Evolutionary conservation across 2,329 filamentous ascomycete species (phyloP), one percentile per base, ranked within the genome.

Genomic region (Chrysosporium queenslandicum): DNA sequence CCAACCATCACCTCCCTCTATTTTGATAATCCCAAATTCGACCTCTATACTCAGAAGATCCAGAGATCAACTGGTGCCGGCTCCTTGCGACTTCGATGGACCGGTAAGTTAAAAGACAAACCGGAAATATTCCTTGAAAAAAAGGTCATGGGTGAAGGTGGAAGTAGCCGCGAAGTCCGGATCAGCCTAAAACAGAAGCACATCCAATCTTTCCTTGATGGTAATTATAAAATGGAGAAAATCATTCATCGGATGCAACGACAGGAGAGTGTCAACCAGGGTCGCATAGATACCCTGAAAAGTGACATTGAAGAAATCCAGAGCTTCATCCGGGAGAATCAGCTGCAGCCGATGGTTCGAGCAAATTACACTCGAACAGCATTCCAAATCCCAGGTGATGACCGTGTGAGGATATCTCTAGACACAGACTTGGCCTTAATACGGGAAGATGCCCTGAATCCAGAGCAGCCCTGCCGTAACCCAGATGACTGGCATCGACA

Each of bases 131-230:
- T 82, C 57, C 71, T 97, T 34, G 92, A 97, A 73, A 88, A 94
- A 69, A 98, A 97, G 75, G 84, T 81, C 9, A 81, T 94, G 52
- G 80, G 83, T 53, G 81, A 85, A 46, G 84, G 85, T 59, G 84
- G 88, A 57, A 79, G 76, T 51, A 92, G 86, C 67, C 81, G 85
- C 59, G 89, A 95, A 66, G 79, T 82, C 60, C 82, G 83, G 59
- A 86, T 97, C 61, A 75, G 80, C 20, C 86, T 96, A 70, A 98
- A 98, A 73, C 86, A 90, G 64, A 97, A 97, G 68, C 95, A 96
- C 65, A 77, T 97, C 56, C 83, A 90, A 67, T 76, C 83, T 1
- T 96, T 95, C 70, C 79, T 98, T 50, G 81, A 86, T 48, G 88
- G 86, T 46, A 80, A 92, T 58, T 95, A 96, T 69, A 82, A 86